Conservation (phyloP, 2,329 filamentous ascomycete species). For the Microdochium bolleyi region DNA sequence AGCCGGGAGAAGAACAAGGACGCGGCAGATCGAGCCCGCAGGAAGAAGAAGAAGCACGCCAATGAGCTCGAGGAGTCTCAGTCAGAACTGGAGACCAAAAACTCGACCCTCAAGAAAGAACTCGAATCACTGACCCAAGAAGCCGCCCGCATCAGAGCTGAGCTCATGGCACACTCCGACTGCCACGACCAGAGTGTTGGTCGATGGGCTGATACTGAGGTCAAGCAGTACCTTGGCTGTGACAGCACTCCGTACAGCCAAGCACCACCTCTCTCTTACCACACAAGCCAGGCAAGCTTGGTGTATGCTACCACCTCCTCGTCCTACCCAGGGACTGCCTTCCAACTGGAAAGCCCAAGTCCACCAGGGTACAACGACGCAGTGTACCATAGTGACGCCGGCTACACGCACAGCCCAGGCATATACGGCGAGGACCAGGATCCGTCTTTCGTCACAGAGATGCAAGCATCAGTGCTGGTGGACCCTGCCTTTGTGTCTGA, state of each 20-base stretch:
- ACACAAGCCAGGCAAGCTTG: not conserved
- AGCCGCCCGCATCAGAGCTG: slow-evolving; percentile 37
- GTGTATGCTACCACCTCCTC: not conserved
- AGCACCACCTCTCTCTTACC: not conserved
- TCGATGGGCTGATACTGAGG: slow-evolving; percentile 44
- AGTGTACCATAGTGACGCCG: not conserved
- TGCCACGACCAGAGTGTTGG: slow-evolving; percentile 47
- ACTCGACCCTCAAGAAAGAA: slow-evolving; percentile 34
- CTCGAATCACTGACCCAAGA: slow-evolving; percentile 33
- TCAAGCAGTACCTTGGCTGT: slow-evolving; percentile 17
- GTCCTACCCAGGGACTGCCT: not conserved
- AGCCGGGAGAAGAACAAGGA: slow-evolving; percentile 64
- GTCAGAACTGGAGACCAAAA: slow-evolving; percentile 31
- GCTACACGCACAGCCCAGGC: not conserved
- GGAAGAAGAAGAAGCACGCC: slow-evolving; percentile 54
- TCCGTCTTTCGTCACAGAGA: not conserved
- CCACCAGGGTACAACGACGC: not conserved
- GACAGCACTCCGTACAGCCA: not conserved
- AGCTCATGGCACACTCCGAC: slow-evolving; percentile 42
- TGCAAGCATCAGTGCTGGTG: not conserved
- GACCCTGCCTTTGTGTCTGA: not conserved
- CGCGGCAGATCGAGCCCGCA: slow-evolving; percentile 66
- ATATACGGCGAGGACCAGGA: not conserved
- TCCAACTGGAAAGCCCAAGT: not conserved
- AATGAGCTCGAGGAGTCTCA: slow-evolving; percentile 39